These are phyloP conservation scores for Diaporthe sp. DNA, from an alignment of 2,329 filamentous ascomycete species.

Conservation along the genomic window DNA sequence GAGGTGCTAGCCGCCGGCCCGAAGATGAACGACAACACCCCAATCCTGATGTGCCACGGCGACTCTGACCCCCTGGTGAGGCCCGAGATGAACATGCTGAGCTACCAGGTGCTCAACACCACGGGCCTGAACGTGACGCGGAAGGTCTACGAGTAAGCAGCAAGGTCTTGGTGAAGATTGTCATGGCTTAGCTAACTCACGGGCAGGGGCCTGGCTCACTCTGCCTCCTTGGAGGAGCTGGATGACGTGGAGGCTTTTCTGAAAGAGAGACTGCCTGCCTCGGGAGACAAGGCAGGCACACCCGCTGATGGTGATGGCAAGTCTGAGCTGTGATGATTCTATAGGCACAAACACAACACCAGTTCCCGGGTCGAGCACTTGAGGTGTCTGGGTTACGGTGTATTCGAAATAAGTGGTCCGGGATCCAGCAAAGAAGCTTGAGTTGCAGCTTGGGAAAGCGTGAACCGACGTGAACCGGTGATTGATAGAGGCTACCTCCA, in stretches of 20 bases:
- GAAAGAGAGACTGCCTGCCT: constrained; percentile 54
- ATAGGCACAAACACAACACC: too few species aligned
- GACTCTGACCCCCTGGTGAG: constrained; percentile 78
- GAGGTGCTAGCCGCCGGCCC: constrained; percentile 49
- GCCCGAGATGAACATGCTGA: constrained; percentile 74
- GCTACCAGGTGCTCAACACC: constrained; percentile 73
- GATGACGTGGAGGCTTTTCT: constrained; percentile 79
- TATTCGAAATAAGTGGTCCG: background rate
- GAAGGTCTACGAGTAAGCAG: constrained; percentile 76
- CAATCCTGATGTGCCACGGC: constrained; percentile 93
- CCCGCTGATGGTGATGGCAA: constrained; percentile 40
- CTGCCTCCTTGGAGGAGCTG: constrained; percentile 81
- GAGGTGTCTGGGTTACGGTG: too few species aligned
- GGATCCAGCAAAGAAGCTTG: background rate
- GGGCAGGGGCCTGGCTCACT: constrained; percentile 76
- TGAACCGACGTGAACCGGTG: background rate
- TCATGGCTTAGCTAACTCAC: background rate
- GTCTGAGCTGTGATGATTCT: constrained; percentile 45
- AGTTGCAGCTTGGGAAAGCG: background rate
- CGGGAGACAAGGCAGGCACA: constrained; percentile 45
- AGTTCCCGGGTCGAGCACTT: background rate
- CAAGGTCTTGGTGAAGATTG: background rate
- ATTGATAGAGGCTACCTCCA: too few species aligned
- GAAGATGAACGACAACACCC: constrained; percentile 77
- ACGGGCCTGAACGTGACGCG: constrained; percentile 80